Evolutionary conservation across 345 rosid species (phyloP), one percentile per base, ranked within the genome.

Genomic region (Populus ilicifolia): DNA sequence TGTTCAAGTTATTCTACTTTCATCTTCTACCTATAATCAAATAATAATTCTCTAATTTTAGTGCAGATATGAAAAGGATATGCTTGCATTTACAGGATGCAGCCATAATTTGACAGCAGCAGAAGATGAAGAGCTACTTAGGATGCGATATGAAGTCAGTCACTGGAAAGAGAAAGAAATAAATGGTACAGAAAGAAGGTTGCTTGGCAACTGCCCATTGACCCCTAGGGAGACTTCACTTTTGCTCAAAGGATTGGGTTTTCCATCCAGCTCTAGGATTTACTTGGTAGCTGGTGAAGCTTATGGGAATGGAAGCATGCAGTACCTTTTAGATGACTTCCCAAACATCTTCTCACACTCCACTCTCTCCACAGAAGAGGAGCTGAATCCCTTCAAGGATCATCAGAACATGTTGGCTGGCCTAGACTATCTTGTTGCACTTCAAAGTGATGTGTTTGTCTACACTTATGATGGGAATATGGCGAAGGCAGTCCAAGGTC

Each of bases 401-500:
- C 98, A 95, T 84, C 98, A 89, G 84, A 95, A 95, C 79, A 93
- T 93, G 99, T 80, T 95, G 81, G 99, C 97, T 65, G 97, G 98
- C 74, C 82, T 94, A 75, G 99, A 96, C 82, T 92, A 96, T 70
- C 84, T 87, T 27, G 93, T 96, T 71, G 99, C 99, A 44, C 91
- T 93, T 82, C 86, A 93, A 72, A 93, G 99, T 77, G 97, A 88
- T 44, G 94, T 87, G 18, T 92, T 96, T 87, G 86, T 93, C 70
- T 92, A 91, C 75, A 95, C 99, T 1, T 95, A 93, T 44, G 93
- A 95, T 33, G 98, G 99, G 76, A 95, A 95, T 82, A 93, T 95
- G 99, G 99, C 99, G 27, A 95, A 95, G 90, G 98, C 99, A 20
- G 94, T 93, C 72, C 93, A 95, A 85, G 98, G 98, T 80, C 99